Conservation (phyloP, 139 green algal genomes). For the Bryopsis sp. region DNA sequence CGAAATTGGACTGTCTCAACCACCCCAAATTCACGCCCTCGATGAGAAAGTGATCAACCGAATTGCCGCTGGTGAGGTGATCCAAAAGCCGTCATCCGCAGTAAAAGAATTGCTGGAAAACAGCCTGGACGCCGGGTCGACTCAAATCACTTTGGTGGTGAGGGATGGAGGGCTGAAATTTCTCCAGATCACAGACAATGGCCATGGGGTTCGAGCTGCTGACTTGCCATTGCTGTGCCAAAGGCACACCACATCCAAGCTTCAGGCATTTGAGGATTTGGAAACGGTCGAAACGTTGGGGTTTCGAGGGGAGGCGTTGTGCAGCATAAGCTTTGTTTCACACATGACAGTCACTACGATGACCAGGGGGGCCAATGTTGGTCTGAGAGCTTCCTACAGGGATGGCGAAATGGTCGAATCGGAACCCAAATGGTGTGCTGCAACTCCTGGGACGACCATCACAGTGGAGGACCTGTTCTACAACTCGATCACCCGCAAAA, state of each 20-base stretch:
- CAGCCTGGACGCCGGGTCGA: constrained; percentile 80
- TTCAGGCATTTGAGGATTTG: constrained; percentile 81
- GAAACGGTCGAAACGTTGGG: constrained; percentile 77
- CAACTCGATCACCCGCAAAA: constrained; percentile 72
- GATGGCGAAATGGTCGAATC: constrained; percentile 55
- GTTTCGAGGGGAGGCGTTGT: constrained; percentile 90
- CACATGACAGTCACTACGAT: constrained; percentile 92
- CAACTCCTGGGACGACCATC: constrained; percentile 78
- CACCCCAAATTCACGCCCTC: constrained; percentile 42
- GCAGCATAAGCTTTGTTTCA: constrained; percentile 79
- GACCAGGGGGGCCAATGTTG: constrained; percentile 50
- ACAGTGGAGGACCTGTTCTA: constrained; percentile 93
- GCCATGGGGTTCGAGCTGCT: constrained; percentile 67
- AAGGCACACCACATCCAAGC: constrained; percentile 92
- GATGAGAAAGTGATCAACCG: constrained; percentile 77
- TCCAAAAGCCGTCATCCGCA: constrained; percentile 74
- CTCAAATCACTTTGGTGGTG: constrained; percentile 59
- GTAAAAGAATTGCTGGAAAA: constrained; percentile 99
- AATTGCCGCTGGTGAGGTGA: constrained; percentile 92
- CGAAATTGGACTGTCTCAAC: too few species aligned
- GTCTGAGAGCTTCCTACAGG: constrained; percentile 46
- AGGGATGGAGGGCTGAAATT: constrained; percentile 91
- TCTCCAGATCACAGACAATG: constrained; percentile 91
- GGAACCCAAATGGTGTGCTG: constrained; percentile 62
- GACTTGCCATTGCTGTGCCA: constrained; percentile 53